Evolutionary conservation across 352 stramenopile genomes (phyloP), one percentile per base, ranked within the genome.

Genomic region (Phytopythium sindhum): DNA sequence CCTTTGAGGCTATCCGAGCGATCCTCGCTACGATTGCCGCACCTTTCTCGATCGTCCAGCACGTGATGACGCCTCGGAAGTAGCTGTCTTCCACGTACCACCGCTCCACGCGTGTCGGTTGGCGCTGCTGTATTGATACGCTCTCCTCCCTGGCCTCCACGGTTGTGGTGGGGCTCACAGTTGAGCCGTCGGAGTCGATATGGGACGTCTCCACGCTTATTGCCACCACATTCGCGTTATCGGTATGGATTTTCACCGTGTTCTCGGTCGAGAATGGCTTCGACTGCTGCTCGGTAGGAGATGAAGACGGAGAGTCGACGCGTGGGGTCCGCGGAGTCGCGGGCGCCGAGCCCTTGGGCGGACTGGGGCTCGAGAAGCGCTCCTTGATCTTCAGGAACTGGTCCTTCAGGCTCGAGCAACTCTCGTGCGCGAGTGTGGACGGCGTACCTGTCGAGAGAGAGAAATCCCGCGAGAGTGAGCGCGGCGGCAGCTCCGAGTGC

Each of bases 371-470:
- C 0, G 80, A 89, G 61, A 93, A 93, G 19, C 80, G 75, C 42
- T 93, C 81, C 59, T 90, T 90, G 61, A 93, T 89, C 64, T 83
- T 86, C 42, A 91, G 77, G 31, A 93, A 93, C 50, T 93, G 84
- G 44, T 93, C 84, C 31, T 88, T 89, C 9, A 93, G 68, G 53
- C 76, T 87, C n/a, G 77, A 82, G 64, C 84, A 89, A 53, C 84
- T 89, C 47, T 89, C 81, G 41, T 89, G 79, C 5, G 71, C 59
- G 2, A 86, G 60, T 1, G 72, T 71, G 7, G 77, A 86, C 50
- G 69, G 51, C 9, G 75, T 64, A n/a, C 73, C 54, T 15, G 75
- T 74, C 11, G 68, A 73, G 21, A 90, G 63, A n/a, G 82, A 68
- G 64, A 90, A 90, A 44, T 89, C 81, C 48, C 79, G 69, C 17